Base-by-base conservation (phyloP, 2,329 filamentous ascomycete species). In the Emmonsia crescens region DNA sequence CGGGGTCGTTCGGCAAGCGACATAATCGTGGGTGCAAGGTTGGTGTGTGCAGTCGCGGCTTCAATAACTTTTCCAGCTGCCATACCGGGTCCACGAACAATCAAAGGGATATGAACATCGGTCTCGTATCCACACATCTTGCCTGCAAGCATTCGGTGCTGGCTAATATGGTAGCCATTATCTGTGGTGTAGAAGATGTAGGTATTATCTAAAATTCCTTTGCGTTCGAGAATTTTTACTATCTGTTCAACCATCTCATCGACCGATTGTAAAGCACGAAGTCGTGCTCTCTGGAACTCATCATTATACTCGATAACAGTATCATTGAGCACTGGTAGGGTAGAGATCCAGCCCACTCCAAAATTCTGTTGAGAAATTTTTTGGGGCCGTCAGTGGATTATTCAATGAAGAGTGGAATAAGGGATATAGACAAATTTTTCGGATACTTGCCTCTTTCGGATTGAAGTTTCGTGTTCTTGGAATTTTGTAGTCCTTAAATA, bases 391-490 rank as follows among this genome's bases (percentile, higher is more conserved):
- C 12, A 38, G 36, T 38, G 16, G 12, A 38, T 14, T 14, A 38
- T 38, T 14, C 36, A 14, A 14, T 38, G 36, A 38, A 38, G 36
- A 14, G 36, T 38, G 12, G 10, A 38, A 38, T 12, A 38, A 14
- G 36, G 36, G 12, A 14, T 38, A 38, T 38, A 38, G 36, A 38
- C 12, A 10, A 38, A 2, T 38, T 2, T 14, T 38, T 38, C 12
- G 12, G 3, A 14, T 38, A 38, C 36, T 38, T 68, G 80, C 79
- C 61, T 73, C 74, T 10, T 80, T 79, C 0, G 83, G 85, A 64
- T 89, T 89, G 69, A 89, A 89, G 68, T 83, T 85, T 0, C 76
- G 75, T 1, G 81, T 83, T 3, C 87, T 77, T 0, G 87, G 86
- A 0, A 87, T 80, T 29, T 76, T 79, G 36, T 38, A 38, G 36